Evolutionary conservation across 306 rosid genomes (phyloP).

Genomic region (Prosopis cineraria): DNA sequence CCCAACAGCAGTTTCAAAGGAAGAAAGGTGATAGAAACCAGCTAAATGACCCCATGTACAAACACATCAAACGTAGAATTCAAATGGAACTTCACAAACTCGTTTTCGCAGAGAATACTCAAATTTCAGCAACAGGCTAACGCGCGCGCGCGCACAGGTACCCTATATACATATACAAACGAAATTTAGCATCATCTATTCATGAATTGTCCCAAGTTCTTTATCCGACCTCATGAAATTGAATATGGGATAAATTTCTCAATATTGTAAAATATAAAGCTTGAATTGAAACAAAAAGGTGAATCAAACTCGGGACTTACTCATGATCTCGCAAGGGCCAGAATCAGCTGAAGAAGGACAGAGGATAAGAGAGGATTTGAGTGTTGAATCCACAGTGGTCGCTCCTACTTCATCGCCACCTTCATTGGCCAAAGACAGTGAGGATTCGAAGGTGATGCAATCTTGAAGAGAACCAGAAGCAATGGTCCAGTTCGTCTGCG

Average conservation of each 20-base stretch:
- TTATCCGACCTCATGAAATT: not conserved
- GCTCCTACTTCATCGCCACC: slow-evolving; percentile 11
- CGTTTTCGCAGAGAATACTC: not conserved
- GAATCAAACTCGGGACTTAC: slow-evolving; percentile 43
- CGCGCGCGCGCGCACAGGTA: too few species aligned
- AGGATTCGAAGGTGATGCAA: slow-evolving; percentile 60
- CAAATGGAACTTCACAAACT: not conserved
- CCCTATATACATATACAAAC: too few species aligned
- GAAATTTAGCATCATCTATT: not conserved
- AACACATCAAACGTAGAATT: not conserved
- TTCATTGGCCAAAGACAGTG: slow-evolving; percentile 42
- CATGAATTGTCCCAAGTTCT: not conserved
- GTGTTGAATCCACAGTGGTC: slow-evolving; percentile 14
- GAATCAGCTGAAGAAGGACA: slow-evolving; percentile 58
- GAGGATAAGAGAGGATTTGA: slow-evolving; percentile 59
- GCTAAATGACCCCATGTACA: not conserved
- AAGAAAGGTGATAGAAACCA: not conserved
- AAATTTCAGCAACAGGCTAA: not conserved
- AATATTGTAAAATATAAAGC: not conserved
- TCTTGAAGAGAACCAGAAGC: slow-evolving; percentile 51
- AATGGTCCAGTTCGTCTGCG: slow-evolving; percentile 61
- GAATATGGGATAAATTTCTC: not conserved
- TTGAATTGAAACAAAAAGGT: not conserved
- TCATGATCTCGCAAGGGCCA: slow-evolving; percentile 75
- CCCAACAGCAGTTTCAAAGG: not conserved